Base-by-base conservation (phyloP, 352 stramenopile species). In the Pythium aquatile region DNA sequence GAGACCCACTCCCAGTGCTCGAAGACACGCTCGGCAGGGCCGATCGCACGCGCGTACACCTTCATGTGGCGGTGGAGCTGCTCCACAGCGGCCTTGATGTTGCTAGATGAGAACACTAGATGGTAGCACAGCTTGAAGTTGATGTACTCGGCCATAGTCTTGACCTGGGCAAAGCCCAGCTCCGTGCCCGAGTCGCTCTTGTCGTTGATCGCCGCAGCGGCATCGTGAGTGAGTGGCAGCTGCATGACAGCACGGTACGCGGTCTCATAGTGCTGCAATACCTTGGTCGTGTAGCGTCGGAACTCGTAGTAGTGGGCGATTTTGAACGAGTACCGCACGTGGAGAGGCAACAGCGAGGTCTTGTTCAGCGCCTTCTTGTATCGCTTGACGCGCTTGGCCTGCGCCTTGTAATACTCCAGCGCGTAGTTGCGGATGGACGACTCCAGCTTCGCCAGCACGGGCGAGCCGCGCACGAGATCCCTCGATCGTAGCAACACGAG, bases 271-370 rank as follows among this genome's bases (percentile, higher is more conserved):
- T 96, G 78, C 54, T 92, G 77, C 32, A 96, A 54, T 42, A 94
- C 84, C 59, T 96, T 96, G 54, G 81, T 91, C 48, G 84, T 94
- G 58, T 92, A 90, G 6, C 86, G 75, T 49, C 87, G 76, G 58
- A 96, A 96, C 69, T 96, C 87, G 56, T 94, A 94, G 60, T 92
- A 96, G 59, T 96, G 87, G 20, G 85, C 87, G 44, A 94, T 92
- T 75, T 96, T 96, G 66, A 96, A 96, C 60, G 81, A 89, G 48
- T 92, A 76, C n/a, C 87, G 77, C 11, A 85, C 81, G 29, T 88
- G 78, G 24, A 94, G 59, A 6, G 75, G 73, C 56, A 87, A 68
- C 30, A 83, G 76, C n/a, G 69, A 69, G 4, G 68, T 81, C 71
- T 92, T 94, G 56, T 73, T 78, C 14, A 92, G 72, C 11, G 75